A percentile compares a stretch with the other conserved stretches of the same genome.
Conservation (phyloP, 1,284 basidiomycete genomes). For the Cerrena zonata region DNA sequence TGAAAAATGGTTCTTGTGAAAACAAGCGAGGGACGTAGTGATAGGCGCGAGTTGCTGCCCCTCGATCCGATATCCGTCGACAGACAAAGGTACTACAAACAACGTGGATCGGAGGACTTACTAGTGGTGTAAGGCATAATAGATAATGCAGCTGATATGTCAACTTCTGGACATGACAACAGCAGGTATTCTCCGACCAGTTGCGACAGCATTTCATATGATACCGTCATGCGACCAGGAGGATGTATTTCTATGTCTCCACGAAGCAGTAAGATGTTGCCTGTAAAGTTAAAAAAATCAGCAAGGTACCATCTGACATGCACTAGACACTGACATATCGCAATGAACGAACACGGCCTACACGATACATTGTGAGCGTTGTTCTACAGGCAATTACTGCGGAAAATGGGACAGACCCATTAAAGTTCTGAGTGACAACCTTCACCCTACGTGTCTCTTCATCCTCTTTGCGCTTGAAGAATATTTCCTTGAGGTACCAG, state of each 20-base stretch:
- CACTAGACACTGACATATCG: slow-evolving; percentile 56
- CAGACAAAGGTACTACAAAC: too few relatives aligned
- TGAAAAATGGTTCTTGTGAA: too few relatives aligned
- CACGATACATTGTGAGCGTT: slow-evolving; percentile 2
- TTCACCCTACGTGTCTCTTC: slow-evolving; percentile 37
- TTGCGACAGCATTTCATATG: slow-evolving; percentile 78
- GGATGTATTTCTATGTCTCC: slow-evolving; percentile 70
- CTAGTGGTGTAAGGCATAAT: slow-evolving; percentile 81
- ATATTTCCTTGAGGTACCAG: slow-evolving; percentile 74
- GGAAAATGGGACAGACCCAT: slow-evolving; percentile 48
- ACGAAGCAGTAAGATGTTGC: slow-evolving; percentile 79
- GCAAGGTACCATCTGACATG: slow-evolving; percentile 6
- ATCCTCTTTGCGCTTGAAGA: slow-evolving; percentile 38
- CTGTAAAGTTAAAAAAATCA: slow-evolving; percentile 29
- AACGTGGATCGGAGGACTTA: slow-evolving; percentile 31
- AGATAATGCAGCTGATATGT: slow-evolving; percentile 73
- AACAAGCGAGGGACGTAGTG: too few relatives aligned
- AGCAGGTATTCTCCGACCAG: slow-evolving; percentile 81
- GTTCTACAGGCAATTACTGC: neutral
- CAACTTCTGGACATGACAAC: slow-evolving; percentile 49
- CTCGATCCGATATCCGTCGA: too few relatives aligned
- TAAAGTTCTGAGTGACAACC: slow-evolving; percentile 79
- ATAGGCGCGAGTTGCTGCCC: too few relatives aligned
- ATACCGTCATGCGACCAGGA: slow-evolving; percentile 59
- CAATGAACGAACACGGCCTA: slow-evolving; percentile 86